Conservation (phyloP, 345 rosid species). For the Aethionema arabicum region DNA sequence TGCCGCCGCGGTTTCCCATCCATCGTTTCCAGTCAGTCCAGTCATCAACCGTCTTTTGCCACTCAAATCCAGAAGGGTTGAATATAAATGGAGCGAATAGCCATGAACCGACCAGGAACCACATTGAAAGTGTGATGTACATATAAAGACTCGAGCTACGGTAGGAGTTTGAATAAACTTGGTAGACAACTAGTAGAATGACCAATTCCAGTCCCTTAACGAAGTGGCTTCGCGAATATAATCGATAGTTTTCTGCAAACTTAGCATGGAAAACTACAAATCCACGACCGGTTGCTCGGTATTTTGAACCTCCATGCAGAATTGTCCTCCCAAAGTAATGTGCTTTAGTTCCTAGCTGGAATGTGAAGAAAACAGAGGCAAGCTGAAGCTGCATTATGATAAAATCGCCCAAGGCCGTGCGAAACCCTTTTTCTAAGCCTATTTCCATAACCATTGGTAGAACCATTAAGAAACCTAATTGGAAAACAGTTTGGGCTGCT, state of each 20-base stretch:
- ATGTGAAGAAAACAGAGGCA: conserved; percentile 92
- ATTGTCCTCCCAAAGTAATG: conserved; percentile 92
- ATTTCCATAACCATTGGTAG: conserved; percentile 97
- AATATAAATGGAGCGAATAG: conserved; percentile 90
- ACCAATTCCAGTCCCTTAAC: conserved; percentile 85
- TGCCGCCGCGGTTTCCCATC: conserved; percentile 97
- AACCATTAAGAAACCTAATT: conserved; percentile 77
- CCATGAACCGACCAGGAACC: conserved; percentile 97
- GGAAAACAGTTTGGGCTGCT: conserved; percentile 79
- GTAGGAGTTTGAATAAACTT: conserved; percentile 68
- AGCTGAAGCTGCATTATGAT: conserved; percentile 96
- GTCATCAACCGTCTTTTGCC: conserved; percentile 97
- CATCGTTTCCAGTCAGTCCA: conserved; percentile 99
- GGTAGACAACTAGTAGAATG: conserved; percentile 66
- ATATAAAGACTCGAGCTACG: conserved; percentile 65
- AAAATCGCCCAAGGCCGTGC: conserved; percentile 81
- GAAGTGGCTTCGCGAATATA: conserved; percentile 90
- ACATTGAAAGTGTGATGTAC: conserved; percentile 78
- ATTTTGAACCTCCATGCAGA: conserved; percentile 88
- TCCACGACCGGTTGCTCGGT: conserved; percentile 84
- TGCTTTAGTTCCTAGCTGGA: conserved; percentile 96
- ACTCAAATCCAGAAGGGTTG: conserved; percentile 93
- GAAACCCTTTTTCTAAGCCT: conserved; percentile 91
- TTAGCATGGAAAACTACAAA: conserved; percentile 91
- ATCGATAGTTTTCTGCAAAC: conserved; percentile 86